Evolutionary conservation across 352 stramenopile genomes (phyloP), one percentile per base, ranked within the genome.

Genomic region (Globisporangium rhizosaccharum): DNA sequence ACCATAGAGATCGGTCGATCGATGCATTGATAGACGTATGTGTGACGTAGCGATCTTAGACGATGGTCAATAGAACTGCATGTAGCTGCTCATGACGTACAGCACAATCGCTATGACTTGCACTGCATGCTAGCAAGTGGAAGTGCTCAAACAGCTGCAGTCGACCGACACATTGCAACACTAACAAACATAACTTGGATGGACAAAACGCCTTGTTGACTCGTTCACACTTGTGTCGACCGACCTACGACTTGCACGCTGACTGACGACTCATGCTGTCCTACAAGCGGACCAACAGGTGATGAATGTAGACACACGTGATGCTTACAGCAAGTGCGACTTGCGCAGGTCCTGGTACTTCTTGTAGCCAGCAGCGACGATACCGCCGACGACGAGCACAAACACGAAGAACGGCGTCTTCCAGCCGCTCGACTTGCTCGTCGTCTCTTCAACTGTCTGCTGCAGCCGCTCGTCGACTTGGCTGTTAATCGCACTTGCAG

Each of bases 281-380:
- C 49, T 12, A 28, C 18, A 17, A 17, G 0, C 30, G n/a, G 18
- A 36, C 7, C 23, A 5, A 46, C 41, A 8, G 17, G 41, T 12
- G 17, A 12, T n/a, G 41, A 2, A 7, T 20, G 14, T 23, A 14
- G 14, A 46, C 10, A 9, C 9, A 23, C 20, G 54, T 46, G 54
- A 42, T 30, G 42, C 53, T 61, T 91, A 94, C 57, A 94, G 71
- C 65, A 94, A 82, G 74, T 94, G 85, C 42, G 81, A 92, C 73
- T 94, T 94, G 65, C 80, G 79, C 61, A 94, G 65, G 57, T 92
- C 80, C 64, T 94, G 82, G 75, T 94, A 94, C 74, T 94, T 94
- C 66, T 91, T 91, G 75, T 92, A 94, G 25, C 68, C 79, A 17
- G 59, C 71, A n/a, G 73, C 79, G 6, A 76, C 67, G 56, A 89